Evolutionary conservation across 1,139 yeast genomes (phyloP), one percentile per base, ranked within the genome.

Genomic region (Candida anutae): DNA sequence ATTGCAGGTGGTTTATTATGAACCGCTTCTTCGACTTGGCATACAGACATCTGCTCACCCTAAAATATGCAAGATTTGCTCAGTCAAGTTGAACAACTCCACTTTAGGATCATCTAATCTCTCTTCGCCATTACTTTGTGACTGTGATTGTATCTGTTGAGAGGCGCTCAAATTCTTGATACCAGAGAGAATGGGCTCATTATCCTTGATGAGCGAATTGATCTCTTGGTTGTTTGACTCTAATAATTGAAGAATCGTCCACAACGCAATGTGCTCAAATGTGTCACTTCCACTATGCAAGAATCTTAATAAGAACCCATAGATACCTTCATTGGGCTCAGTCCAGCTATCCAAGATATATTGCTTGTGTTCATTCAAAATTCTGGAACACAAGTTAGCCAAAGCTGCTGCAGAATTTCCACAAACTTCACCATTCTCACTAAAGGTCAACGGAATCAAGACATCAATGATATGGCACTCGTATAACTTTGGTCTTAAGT

Each of bases 371-470:
- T 81, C 85, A 43, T 73, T 74, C 16, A 64, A 55, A 21, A 90
- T 87, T 55, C 95, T 76, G 6, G 96, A 85, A 42, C 96, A 87
- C 43, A 90, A 64, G 50, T 90, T 90, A 13, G 98, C 99, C 42
- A 90, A 69, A 1, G 99, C 98, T 17, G 98, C 98, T 13, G 97
- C 98, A 4, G 95, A 83, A 54, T 93, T 90, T 31, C 99, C 99
- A 55, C 95, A 93, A 12, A 90, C 97, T 58, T 90, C 98, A 36
- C 90, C 84, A 50, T 88, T 87, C 36, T 74, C 74, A 27, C 94
- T 81, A 43, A 76, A 77, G 3, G 98, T 90, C 51, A 93, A 69
- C 15, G 97, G 97, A 38, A 90, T 80, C 38, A 90, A 71, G 23
- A 87, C 95, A 44, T 84, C 90, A 38, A 88, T 73, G 28, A 93